Percentiles rank a stretch among this genome's conserved stretches.
Conservation (phyloP, 495 filamentous ascomycete genomes). For the Lophiotrema nucula region DNA sequence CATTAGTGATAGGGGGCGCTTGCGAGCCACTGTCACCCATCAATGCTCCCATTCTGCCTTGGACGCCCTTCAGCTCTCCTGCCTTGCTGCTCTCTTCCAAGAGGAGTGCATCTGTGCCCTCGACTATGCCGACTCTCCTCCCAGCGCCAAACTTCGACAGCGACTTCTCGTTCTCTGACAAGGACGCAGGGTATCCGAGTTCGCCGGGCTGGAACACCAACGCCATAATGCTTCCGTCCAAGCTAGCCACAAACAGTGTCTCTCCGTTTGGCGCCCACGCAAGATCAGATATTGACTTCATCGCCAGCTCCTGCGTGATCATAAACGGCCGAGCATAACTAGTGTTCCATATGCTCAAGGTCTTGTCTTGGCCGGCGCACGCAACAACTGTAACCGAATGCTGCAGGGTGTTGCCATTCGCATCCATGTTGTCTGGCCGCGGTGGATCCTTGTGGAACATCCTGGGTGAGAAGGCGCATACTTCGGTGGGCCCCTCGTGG, state of each 20-base stretch:
- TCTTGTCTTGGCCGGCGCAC: conserved; percentile 94
- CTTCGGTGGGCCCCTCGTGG: conserved; percentile 94
- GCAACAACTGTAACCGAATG: conserved; percentile 88
- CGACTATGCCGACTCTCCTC: conserved; percentile 80
- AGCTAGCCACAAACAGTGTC: conserved; percentile 76
- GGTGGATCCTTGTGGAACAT: conserved; percentile 74
- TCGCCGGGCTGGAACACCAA: conserved; percentile 71
- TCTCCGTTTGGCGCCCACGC: conserved; percentile 93
- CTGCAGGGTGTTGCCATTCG: conserved; percentile 42
- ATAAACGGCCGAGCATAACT: conserved; percentile 86
- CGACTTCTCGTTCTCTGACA: conserved; percentile 87
- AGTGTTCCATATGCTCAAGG: conserved; percentile 94
- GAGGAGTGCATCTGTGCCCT: conserved; percentile 80
- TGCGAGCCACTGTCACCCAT: conserved; percentile 70
- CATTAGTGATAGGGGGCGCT: conserved; percentile 35
- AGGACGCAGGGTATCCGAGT: conserved; percentile 66
- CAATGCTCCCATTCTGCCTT: conserved; percentile 93
- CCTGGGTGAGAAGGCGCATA: conserved; percentile 93
- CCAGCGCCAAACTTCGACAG: conserved; percentile 90
- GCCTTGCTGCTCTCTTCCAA: conserved; percentile 91
- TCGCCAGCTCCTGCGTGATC: conserved; percentile 79
- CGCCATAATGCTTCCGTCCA: conserved; percentile 83
- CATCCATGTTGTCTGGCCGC: conserved; percentile 46
- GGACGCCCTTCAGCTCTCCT: conserved; percentile 80
- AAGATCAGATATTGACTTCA: conserved; percentile 89